phyloP scores from a whole-genome alignment of 2,329 filamentous ascomycete species.

The Colletotrichum horii region DNA sequence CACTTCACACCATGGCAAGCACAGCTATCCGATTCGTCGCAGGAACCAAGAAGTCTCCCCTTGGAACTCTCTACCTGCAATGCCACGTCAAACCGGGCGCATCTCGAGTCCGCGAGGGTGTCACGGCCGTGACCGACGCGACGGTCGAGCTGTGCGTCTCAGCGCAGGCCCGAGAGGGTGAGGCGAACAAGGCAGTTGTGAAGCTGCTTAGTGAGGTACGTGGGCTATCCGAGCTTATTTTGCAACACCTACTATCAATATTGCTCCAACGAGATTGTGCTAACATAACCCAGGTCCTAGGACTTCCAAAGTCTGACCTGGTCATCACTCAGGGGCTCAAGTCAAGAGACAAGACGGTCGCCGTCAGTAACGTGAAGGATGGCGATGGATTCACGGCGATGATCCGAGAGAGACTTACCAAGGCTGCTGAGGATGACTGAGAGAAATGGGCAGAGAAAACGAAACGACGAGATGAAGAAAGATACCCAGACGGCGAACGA shows the following conservation, averaged over 20 bases:
- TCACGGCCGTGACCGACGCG: slow-evolving; percentile 60
- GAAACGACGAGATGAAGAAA: not conserved
- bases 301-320: slow-evolving; percentile 67
- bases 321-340: slow-evolving; percentile 67
- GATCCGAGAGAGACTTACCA: slow-evolving; percentile 25
- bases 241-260: not conserved
- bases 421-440: slow-evolving; percentile 1
- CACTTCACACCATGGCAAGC: not conserved
- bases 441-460: not conserved
- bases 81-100: slow-evolving; percentile 73
- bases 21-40: slow-evolving; percentile 52
- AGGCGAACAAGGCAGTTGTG: slow-evolving; percentile 72
- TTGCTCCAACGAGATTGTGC: not conserved
- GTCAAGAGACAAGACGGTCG: slow-evolving; percentile 68
- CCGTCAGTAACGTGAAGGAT: slow-evolving; percentile 39
- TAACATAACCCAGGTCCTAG: slow-evolving; percentile 50
- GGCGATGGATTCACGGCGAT: slow-evolving; percentile 31
- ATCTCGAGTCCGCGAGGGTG: slow-evolving; percentile 65
- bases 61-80: slow-evolving; percentile 59
- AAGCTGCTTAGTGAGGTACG: slow-evolving; percentile 64
- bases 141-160: slow-evolving; percentile 69
- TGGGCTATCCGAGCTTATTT: not conserved
- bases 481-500: not conserved
- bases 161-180: slow-evolving; percentile 68
- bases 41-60: slow-evolving; percentile 49